Conservation (phyloP, 2,329 filamentous ascomycete genomes). For the Alternaria hordeiaustralica region DNA sequence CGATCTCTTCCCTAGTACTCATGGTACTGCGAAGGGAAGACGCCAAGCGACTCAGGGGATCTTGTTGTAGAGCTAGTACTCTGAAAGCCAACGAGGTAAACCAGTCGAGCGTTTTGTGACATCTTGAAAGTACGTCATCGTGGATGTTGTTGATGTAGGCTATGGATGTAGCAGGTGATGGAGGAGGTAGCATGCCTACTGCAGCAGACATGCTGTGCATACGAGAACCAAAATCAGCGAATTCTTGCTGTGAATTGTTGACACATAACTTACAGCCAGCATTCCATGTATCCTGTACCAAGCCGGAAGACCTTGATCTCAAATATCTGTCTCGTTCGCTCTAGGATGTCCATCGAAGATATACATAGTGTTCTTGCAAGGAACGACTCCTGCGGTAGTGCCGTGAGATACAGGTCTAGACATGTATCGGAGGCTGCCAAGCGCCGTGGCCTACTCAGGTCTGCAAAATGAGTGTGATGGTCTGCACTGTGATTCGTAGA, state of each 20-base stretch:
- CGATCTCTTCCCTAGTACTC: constrained; percentile 1
- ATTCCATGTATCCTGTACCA: constrained; percentile 47
- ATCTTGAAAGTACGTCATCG: constrained; percentile 29
- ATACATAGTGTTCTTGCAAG: constrained; percentile 32
- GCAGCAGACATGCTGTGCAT: constrained; percentile 31
- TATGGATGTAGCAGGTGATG: constrained; percentile 23
- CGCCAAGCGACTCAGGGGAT: constrained; percentile 30
- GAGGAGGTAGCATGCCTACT: constrained; percentile 36
- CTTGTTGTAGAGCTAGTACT: constrained; percentile 41
- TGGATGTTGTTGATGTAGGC: constrained; percentile 20
- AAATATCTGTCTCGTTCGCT: constrained; percentile 36
- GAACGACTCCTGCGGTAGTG: constrained; percentile 34
- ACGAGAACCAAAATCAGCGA: not conserved
- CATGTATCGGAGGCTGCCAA: constrained; percentile 6
- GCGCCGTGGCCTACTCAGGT: not conserved
- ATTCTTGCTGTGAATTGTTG: not conserved
- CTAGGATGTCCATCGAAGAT: constrained; percentile 37
- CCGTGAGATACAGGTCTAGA: constrained; percentile 17
- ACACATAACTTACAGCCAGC: constrained; percentile 26
- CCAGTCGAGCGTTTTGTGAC: constrained; percentile 33
- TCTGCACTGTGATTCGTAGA: constrained; percentile 12
- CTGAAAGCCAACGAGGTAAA: constrained; percentile 37
- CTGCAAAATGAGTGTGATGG: constrained; percentile 5
- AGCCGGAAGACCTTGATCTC: constrained; percentile 45
- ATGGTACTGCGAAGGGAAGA: constrained; percentile 28